These are phyloP conservation scores for Ustilago trichophora DNA, from an alignment of 1,284 basidiomycete species.

Conservation along the genomic window DNA sequence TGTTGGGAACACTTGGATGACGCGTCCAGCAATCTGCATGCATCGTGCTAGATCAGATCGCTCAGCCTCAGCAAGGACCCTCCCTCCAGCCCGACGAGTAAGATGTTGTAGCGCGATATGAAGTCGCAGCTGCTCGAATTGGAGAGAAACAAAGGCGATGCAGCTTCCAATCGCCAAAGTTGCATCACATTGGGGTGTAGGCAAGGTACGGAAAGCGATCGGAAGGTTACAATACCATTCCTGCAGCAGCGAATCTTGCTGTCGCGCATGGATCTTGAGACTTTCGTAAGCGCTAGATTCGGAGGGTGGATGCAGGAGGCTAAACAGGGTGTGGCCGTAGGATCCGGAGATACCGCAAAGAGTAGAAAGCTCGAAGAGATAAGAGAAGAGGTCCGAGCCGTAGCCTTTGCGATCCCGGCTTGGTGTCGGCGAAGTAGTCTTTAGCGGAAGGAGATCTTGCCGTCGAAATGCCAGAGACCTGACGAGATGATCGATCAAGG, in stretches of 20 bases:
- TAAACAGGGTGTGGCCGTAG: not conserved
- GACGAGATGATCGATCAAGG: too few species aligned
- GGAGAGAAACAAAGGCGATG: slow-evolving; percentile 6
- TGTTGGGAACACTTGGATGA: not conserved
- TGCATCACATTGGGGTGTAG: not conserved
- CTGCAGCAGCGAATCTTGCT: not conserved
- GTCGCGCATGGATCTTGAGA: not conserved
- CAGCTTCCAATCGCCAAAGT: not conserved
- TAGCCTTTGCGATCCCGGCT: too few species aligned
- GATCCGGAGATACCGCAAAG: slow-evolving; percentile 1
- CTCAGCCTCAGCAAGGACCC: too few species aligned
- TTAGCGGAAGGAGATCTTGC: too few species aligned
- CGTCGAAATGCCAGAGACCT: too few species aligned
- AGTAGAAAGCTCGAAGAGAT: too few species aligned
- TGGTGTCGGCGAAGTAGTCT: too few species aligned
- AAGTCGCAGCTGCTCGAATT: slow-evolving; percentile 7
- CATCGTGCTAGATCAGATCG: too few species aligned
- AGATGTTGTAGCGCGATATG: slow-evolving; percentile 2
- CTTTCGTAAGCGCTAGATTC: not conserved
- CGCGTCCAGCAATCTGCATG: not conserved
- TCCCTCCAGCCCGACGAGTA: not conserved
- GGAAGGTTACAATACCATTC: slow-evolving; percentile 11
- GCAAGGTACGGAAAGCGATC: not conserved
- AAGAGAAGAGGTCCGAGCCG: too few species aligned
- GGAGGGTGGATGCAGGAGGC: not conserved